Evolutionary conservation across 768 basidiomycete species (phyloP).

Genomic region (Leccinum pellstonianum): DNA sequence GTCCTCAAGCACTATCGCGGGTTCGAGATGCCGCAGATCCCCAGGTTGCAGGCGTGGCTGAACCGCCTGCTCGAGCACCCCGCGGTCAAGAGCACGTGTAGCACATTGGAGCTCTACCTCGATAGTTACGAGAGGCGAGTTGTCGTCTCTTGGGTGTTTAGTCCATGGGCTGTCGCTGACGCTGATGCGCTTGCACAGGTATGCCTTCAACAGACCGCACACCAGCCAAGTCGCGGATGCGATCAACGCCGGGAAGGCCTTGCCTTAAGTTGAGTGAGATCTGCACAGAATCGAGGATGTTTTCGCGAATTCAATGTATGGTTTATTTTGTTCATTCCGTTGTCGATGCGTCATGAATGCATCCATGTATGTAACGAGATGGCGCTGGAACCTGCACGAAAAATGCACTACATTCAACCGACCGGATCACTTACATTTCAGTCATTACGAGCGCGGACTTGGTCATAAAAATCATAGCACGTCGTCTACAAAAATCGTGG

Average conservation of each 20-base stretch:
- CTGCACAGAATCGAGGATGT: too few relatives aligned
- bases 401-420: neutral
- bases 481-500: neutral
- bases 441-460: neutral
- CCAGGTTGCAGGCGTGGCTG: constrained; percentile 53
- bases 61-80: constrained; percentile 56
- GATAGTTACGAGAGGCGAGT: constrained; percentile 70
- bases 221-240: constrained; percentile 76
- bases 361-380: neutral
- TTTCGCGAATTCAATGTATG: neutral
- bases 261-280: constrained; percentile 38
- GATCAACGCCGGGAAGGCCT: constrained; percentile 61
- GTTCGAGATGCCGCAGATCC: constrained; percentile 52
- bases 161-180: neutral
- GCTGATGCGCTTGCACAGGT: constrained; percentile 39
- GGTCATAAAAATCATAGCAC: neutral
- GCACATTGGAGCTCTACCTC: constrained; percentile 62
- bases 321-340: neutral
- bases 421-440: neutral
- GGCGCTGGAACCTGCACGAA: neutral
- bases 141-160: neutral
- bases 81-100: constrained; percentile 65
- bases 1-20: constrained; percentile 68
- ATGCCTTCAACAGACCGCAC: constrained; percentile 74
- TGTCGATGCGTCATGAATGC: neutral